These are phyloP conservation scores for Mycosphaerella arachidis DNA, from an alignment of 2,329 filamentous ascomycete genomes.

Conservation along the genomic window DNA sequence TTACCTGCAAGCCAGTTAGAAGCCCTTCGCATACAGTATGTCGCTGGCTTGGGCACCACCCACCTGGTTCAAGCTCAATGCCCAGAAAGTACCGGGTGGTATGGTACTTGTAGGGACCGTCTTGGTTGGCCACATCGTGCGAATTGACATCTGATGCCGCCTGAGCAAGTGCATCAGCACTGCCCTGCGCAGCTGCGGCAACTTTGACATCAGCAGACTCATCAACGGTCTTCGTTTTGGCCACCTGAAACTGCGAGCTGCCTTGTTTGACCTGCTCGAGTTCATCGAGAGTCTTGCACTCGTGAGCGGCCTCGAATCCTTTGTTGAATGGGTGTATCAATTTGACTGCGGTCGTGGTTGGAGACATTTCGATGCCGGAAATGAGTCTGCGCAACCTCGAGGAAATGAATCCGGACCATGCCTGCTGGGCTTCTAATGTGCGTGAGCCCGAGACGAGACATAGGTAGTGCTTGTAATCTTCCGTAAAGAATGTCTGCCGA, in stretches of 20 bases:
- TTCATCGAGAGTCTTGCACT: conserved; percentile 59
- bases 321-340: conserved; percentile 91
- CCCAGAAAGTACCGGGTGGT: conserved; percentile 95
- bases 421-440: conserved; percentile 75
- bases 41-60: not conserved
- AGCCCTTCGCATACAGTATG: not conserved
- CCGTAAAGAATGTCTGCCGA: conserved; percentile 89
- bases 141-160: conserved; percentile 31
- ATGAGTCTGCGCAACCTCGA: conserved; percentile 88
- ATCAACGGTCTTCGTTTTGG: conserved; percentile 52
- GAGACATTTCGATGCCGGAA: conserved; percentile 72
- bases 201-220: conserved; percentile 49
- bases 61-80: conserved; percentile 59
- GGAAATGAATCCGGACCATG: conserved; percentile 89
- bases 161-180: conserved; percentile 36
- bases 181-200: conserved; percentile 44
- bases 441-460: conserved; percentile 78
- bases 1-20: conserved; percentile 45
- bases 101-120: conserved; percentile 57
- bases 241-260: conserved; percentile 57
- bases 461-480: conserved; percentile 92
- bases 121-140: conserved; percentile 31
- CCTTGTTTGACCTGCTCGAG: conserved; percentile 60
- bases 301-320: conserved; percentile 78
- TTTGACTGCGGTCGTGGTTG: conserved; percentile 58